Conservation (phyloP, 495 filamentous ascomycete species). For the Podospora pseudoanserina region DNA sequence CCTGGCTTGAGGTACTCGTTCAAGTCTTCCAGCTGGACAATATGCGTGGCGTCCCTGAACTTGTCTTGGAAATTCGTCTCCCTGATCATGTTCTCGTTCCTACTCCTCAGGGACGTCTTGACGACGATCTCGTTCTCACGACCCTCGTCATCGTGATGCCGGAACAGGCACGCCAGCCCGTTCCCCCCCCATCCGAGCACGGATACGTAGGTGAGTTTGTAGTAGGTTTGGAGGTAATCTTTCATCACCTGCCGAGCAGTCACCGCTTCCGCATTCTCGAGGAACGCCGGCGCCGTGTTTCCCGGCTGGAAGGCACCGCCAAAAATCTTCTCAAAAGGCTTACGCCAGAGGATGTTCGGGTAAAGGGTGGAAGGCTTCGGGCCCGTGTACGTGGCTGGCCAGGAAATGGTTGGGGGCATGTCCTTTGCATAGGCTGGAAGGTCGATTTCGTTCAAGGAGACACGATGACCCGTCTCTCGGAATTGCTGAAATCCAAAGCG, state of each 20-base stretch:
- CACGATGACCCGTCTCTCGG: not conserved
- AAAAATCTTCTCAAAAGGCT: not conserved
- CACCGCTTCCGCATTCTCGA: not conserved
- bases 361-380: not conserved
- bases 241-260: not conserved
- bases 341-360: not conserved
- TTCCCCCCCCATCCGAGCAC: not conserved
- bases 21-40: not conserved
- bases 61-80: not conserved
- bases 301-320: not conserved
- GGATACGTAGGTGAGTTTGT: not conserved
- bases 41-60: not conserved
- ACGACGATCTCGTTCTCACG: not conserved
- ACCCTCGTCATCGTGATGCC: not conserved
- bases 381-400: not conserved
- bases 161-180: not conserved
- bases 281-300: not conserved
- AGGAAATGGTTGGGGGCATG: not conserved
- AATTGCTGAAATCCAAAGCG: not conserved
- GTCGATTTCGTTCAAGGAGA: not conserved
- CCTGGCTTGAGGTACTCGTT: not conserved
- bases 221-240: not conserved
- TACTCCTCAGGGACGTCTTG: not conserved
- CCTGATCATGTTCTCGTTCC: not conserved
- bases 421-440: not conserved